Evolutionary conservation across 306 rosid species (phyloP).

Genomic region (Prunus campanulata): DNA sequence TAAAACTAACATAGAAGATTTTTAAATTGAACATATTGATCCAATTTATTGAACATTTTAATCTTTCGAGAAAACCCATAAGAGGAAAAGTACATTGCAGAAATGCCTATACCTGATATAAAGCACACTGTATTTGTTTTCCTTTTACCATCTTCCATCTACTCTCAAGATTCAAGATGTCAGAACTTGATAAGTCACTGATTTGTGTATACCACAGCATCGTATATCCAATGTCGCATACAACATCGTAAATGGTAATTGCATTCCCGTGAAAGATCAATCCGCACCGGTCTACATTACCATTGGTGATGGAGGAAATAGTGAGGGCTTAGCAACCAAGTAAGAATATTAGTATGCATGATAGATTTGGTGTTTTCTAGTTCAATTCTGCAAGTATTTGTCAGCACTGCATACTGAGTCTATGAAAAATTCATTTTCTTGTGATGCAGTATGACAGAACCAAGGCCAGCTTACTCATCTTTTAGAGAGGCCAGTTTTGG

Average conservation of each 20-base stretch:
- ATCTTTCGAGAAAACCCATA: background rate
- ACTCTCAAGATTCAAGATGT: background rate
- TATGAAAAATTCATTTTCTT: background rate
- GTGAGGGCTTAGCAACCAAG: slow-evolving; percentile 86
- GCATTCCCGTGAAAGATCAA: slow-evolving; percentile 62
- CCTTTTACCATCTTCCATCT: background rate
- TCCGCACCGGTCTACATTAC: slow-evolving; percentile 88
- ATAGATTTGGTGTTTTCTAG: background rate
- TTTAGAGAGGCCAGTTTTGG: slow-evolving; percentile 30
- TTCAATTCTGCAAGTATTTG: background rate
- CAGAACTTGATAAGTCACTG: background rate
- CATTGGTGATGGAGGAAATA: slow-evolving; percentile 90
- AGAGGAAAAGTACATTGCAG: background rate
- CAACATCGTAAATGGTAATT: slow-evolving; percentile 61
- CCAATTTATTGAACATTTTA: background rate
- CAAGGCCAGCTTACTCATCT: slow-evolving; percentile 26
- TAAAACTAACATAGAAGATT: background rate
- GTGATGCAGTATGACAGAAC: slow-evolving; percentile 16
- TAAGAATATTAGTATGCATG: slow-evolving; percentile 26
- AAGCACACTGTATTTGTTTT: no score
- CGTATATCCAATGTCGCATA: slow-evolving; percentile 75
- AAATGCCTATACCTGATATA: background rate
- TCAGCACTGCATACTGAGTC: background rate
- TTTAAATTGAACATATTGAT: background rate
- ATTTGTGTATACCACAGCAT: slow-evolving; percentile 44